Conservation (phyloP, 2,329 filamentous ascomycete genomes). For the Neofusicoccum laricinum region DNA sequence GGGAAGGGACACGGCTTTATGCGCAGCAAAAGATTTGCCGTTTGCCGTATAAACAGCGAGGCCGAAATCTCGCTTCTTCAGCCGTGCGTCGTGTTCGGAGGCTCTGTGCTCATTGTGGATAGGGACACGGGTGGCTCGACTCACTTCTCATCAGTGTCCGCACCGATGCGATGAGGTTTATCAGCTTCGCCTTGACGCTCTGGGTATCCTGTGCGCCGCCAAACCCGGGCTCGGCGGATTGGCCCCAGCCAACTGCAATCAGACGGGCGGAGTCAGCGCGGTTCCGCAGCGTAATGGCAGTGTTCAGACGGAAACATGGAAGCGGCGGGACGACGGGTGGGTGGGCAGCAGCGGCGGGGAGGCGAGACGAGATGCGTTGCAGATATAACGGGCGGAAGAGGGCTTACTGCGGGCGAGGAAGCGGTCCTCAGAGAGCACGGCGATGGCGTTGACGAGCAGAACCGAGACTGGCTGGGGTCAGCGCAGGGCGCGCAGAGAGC, state of each 20-base stretch:
- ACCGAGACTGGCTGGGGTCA: constrained; percentile 59
- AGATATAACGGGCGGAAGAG: background rate
- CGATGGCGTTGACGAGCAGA: constrained; percentile 90
- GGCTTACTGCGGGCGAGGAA: constrained; percentile 76
- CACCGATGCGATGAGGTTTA: constrained; percentile 87
- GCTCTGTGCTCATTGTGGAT: background rate
- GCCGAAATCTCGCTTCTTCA: background rate
- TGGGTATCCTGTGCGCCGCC: constrained; percentile 67
- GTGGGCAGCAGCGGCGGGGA: background rate
- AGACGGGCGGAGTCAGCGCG: background rate
- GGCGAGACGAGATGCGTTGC: constrained; percentile 2
- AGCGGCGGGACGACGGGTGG: background rate
- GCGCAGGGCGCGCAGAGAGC: constrained; percentile 20
- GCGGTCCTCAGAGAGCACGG: constrained; percentile 89
- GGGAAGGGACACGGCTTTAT: background rate
- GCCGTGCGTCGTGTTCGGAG: background rate
- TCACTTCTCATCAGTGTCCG: constrained; percentile 90
- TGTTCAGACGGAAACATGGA: background rate
- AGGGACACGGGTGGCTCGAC: constrained; percentile 34
- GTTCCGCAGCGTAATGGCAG: background rate
- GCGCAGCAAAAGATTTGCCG: background rate
- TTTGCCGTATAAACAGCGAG: background rate
- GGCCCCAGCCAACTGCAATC: constrained; percentile 72
- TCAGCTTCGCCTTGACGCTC: constrained; percentile 80
- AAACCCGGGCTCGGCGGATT: constrained; percentile 70